Base-by-base conservation (phyloP, 75 land plant species). In the Azolla pinnata region DNA sequence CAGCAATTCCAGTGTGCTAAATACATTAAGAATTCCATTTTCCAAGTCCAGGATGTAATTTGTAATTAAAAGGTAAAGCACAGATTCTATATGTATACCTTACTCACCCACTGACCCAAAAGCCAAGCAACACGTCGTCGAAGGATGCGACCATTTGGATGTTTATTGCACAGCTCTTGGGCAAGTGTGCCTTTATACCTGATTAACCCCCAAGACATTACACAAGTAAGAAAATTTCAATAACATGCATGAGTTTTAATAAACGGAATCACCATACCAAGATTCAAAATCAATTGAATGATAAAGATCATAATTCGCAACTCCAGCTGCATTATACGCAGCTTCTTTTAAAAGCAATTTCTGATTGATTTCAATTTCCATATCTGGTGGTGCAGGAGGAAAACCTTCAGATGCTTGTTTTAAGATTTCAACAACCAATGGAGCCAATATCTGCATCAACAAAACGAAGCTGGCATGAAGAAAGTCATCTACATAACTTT, bases 61-160 rank as follows among this genome's bases (percentile, higher is more conserved):
- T n/a, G n/a, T n/a, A n/a, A n/a, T n/a, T n/a, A n/a, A n/a, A 38
- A 7, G 7, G 16, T 29, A 28, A 31, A 21, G 9, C 57, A 55
- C 20, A 55, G 27, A 31, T 29, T 51, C 25, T 25, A 20, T 9
- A 25, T 31, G 33, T 8, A 55, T 59, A 95, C 99, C 99, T 95
- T 96, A 49, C 85, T 79, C 59, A 86, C 88, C 99, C 99, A 95
- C 38, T 95, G 87, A 21, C 99, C 99, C 38, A 95, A 61, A 48
- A 95, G 71, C 60, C 84, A 76, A 61, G 99, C 99, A 61, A 95
- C 75, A 75, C 89, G 85, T 45, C 99, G 76, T 47, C 82, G 88
- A 61, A 93, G 78, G 18, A 93, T 81, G 9, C 80, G 86, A 65
- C 69, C 76, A 68, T 90, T 95, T 67, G 99, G 85, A 77, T 90